A percentile compares a stretch with the other conserved stretches of the same genome.
phyloP scores from a whole-genome alignment of 352 stramenopile genomes.

The Phytophthora brassicae region DNA sequence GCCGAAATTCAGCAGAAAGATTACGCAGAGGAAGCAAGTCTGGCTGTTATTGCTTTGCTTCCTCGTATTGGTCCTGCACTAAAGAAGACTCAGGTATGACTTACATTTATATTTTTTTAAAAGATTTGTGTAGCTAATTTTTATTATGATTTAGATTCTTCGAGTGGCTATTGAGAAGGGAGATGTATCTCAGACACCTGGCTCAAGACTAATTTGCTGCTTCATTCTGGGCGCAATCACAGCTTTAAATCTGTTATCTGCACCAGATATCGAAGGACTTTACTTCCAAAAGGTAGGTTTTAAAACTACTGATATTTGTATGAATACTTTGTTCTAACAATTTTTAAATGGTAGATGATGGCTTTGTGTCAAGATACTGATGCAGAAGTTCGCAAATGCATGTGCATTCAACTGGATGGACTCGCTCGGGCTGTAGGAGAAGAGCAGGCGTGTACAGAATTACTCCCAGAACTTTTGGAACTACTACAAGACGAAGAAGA shows the following conservation, averaged over 20 bases:
- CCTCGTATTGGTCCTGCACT: conserved; percentile 54
- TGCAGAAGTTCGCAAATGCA: conserved; percentile 77
- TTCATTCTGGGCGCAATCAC: conserved; percentile 73
- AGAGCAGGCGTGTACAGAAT: conserved; percentile 59
- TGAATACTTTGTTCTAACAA: not conserved
- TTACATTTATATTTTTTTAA: too few relatives aligned
- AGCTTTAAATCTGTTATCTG: conserved; percentile 61
- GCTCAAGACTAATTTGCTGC: conserved; percentile 79
- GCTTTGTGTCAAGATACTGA: conserved; percentile 83
- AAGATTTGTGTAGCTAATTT: too few relatives aligned
- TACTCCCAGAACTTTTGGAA: conserved; percentile 75
- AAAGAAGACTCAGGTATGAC: conserved; percentile 74
- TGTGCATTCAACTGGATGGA: conserved; percentile 82
- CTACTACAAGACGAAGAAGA: conserved; percentile 83
- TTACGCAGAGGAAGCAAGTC: conserved; percentile 63
- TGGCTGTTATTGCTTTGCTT: conserved; percentile 56
- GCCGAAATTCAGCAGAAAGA: conserved; percentile 81
- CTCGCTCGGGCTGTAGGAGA: conserved; percentile 69
- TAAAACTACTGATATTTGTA: too few relatives aligned
- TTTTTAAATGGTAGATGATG: conserved; percentile 64
- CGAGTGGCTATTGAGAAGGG: conserved; percentile 83
- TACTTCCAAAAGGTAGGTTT: conserved; percentile 83
- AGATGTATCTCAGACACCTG: conserved; percentile 76
- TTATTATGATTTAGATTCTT: conserved; percentile 52
- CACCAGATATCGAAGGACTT: conserved; percentile 76